phyloP scores from a whole-genome alignment of 129 eudicot species.

The Flaveria robusta region DNA sequence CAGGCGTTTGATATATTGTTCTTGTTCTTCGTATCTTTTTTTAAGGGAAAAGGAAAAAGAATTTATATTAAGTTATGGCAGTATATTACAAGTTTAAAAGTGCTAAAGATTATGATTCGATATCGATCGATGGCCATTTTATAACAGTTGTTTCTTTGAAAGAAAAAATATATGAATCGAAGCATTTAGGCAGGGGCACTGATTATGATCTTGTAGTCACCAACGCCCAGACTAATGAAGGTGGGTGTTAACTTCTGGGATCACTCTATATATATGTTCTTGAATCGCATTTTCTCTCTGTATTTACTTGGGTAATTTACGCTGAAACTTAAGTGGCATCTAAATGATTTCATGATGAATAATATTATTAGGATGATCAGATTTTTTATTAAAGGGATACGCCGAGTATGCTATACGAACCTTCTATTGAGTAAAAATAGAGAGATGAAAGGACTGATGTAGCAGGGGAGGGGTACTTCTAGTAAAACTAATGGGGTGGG shows the following conservation, averaged over 20 bases:
- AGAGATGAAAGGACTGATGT: too few species aligned
- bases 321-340: not conserved
- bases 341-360: conserved; percentile 14
- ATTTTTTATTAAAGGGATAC: too few species aligned
- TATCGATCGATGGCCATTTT: conserved; percentile 87
- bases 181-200: conserved; percentile 97
- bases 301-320: conserved; percentile 25
- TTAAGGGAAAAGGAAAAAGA: conserved; percentile 40
- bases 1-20: conserved; percentile 45
- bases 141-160: conserved; percentile 78
- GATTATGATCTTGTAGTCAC: conserved; percentile 91
- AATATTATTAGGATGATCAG: not conserved
- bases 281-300: not conserved
- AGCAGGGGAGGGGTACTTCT: too few species aligned
- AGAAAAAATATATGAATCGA: conserved; percentile 81
- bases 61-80: conserved; percentile 55
- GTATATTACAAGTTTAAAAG: conserved; percentile 96
- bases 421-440: too few species aligned
- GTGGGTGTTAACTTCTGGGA: conserved; percentile 49
- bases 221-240: conserved; percentile 97
- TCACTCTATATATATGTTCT: conserved; percentile 17
- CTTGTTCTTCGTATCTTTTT: conserved; percentile 45
- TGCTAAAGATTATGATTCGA: conserved; percentile 94
- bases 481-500: too few species aligned
- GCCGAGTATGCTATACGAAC: too few species aligned